A percentile compares a stretch with the other conserved stretches of the same genome.
Conservation (phyloP, 2,329 filamentous ascomycete species). For the Dothideomycetes sp. region DNA sequence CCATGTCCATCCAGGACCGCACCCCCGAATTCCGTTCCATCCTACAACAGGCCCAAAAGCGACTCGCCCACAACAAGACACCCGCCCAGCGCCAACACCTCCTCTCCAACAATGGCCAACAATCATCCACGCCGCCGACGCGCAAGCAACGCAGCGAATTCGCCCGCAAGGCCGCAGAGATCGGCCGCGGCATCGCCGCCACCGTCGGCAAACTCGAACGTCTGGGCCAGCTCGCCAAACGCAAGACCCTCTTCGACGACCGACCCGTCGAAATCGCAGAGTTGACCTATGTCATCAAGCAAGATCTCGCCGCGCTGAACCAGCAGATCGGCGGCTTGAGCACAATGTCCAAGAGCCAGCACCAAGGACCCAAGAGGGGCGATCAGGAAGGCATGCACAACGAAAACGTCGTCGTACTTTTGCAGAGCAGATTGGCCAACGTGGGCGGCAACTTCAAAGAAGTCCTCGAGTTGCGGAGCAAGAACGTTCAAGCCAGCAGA, state of each 20-base stretch:
- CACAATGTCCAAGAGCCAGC: conserved; percentile 64
- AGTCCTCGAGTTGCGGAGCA: conserved; percentile 88
- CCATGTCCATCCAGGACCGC: conserved; percentile 82
- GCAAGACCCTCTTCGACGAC: conserved; percentile 96
- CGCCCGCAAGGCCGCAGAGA: conserved; percentile 80
- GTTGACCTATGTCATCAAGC: conserved; percentile 94
- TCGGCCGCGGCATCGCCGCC: conserved; percentile 79
- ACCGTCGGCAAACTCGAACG: conserved; percentile 96
- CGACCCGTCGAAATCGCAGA: conserved; percentile 94
- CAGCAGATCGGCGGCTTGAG: conserved; percentile 82
- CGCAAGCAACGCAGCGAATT: conserved; percentile 67
- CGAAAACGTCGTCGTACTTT: conserved; percentile 87
- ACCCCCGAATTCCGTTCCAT: conserved; percentile 93
- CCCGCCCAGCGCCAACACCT: conserved; percentile 70
- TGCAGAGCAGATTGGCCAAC: conserved; percentile 86
- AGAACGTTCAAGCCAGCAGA: conserved; percentile 92
- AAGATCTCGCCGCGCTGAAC: conserved; percentile 79
- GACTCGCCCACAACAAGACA: conserved; percentile 61
- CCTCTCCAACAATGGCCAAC: conserved; percentile 40
- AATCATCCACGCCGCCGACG: conserved; percentile 22
- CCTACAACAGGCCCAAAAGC: conserved; percentile 65
- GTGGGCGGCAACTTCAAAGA: conserved; percentile 96
- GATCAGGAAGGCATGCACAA: conserved; percentile 92
- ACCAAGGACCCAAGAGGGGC: conserved; percentile 48
- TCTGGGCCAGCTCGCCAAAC: conserved; percentile 84